Base-by-base conservation (phyloP, 2,329 filamentous ascomycete genomes). In the Paraphoma chrysanthemicola region DNA sequence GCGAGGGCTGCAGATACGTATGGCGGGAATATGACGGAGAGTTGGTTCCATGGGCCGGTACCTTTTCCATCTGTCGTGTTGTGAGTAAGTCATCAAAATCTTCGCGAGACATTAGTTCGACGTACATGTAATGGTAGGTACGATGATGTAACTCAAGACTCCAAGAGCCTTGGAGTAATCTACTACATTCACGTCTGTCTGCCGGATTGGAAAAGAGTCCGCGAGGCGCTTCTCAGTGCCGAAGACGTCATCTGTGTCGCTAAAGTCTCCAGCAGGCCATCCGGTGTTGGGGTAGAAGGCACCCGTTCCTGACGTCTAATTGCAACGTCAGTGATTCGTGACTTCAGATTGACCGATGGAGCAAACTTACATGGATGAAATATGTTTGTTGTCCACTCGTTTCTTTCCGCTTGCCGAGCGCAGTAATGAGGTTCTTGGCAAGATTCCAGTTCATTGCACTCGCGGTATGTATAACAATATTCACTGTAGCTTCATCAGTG, bases 11-110 rank as follows among this genome's bases (percentile, higher is more conserved):
- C 41, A 10, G 29, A 41, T 28, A 54, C 18, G 14, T 44, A 17
- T 10, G 41, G 36, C 6, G 46, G 52, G 7, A 54, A 17, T 1
- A 39, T 28, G 9, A 54, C 52, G 7, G 46, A 50, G 10, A 50
- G 42, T 23, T 46, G 39, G 41, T 54, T 54, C 52, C 52, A 54
- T n/a, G 29, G 38, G 16, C 52, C 52, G 4, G 46, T 54, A 3
- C 52, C 52, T 45, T 31, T 54, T 5, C 52, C 52, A 33, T 54
- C 52, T 54, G 30, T 36, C 2, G 1, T 3, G 8, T 14, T 17
- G 29, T 54, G n/a, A 54, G 41, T 2, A 30, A 36, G 2, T 5
- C 14, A 2, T 18, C 4, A 39, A 12, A 10, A 11, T 12, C 3
- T 36, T 36, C 6, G 23, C 23, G 23, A 36, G 33, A 7, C 3